A percentile compares a stretch with the other conserved stretches of the same genome.
phyloP scores from a whole-genome alignment of 345 rosid genomes.

The Eucalyptus regnans region DNA sequence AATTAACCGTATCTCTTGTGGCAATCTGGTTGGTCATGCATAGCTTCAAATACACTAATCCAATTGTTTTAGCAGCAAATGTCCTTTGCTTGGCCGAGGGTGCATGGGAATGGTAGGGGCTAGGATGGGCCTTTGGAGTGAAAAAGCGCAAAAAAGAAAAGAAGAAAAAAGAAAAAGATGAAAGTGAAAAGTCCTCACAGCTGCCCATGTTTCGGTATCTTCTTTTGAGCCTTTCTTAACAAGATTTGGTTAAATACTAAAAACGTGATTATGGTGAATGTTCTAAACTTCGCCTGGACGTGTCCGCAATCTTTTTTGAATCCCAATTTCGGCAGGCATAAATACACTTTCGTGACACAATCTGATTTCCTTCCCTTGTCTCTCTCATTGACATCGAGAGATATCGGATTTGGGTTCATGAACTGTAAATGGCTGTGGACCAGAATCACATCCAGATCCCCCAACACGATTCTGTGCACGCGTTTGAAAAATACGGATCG shows the following conservation, averaged over 20 bases:
- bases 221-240: background rate
- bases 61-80: background rate
- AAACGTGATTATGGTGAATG: background rate
- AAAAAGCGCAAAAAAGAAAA: background rate
- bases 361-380: background rate
- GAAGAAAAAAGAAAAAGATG: background rate
- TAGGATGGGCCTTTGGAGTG: background rate
- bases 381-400: background rate
- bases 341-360: background rate
- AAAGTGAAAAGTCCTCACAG: background rate
- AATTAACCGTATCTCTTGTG: background rate
- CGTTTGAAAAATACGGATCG: background rate
- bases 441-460: background rate
- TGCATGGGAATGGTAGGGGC: background rate
- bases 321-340: background rate
- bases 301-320: background rate
- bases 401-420: background rate
- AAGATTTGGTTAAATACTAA: background rate
- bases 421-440: background rate
- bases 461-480: background rate
- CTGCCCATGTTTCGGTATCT: conserved; percentile 4
- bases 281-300: background rate
- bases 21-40: background rate
- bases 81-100: conserved; percentile 17
- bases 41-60: background rate